phyloP scores from a whole-genome alignment of 1,284 basidiomycete species.

The Leucoagaricus sp. region DNA sequence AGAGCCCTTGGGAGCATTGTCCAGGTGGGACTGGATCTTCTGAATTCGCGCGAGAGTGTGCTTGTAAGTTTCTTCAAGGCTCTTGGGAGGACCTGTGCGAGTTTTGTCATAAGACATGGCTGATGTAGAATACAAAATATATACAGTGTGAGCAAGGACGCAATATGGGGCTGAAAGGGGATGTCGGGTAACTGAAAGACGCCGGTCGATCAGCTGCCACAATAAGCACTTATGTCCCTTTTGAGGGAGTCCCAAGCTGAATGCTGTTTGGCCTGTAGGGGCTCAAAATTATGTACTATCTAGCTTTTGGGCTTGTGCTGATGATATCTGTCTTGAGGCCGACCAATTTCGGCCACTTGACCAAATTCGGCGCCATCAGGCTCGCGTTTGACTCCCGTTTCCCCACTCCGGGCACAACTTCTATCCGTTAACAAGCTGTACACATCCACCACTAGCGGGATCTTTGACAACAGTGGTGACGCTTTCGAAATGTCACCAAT shows the following conservation, averaged over 20 bases:
- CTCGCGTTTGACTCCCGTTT: background rate
- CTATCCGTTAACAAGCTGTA: constrained; percentile 12
- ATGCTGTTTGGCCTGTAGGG: no score
- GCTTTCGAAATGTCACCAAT: constrained; percentile 42
- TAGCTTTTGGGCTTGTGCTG: no score
- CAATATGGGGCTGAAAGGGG: background rate
- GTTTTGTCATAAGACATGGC: constrained; percentile 34
- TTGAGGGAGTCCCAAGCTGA: no score
- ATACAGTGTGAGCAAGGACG: background rate
- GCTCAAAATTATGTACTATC: no score
- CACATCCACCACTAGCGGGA: background rate
- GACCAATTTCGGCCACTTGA: background rate
- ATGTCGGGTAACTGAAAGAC: background rate
- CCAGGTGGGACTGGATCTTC: constrained; percentile 72
- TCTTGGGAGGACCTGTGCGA: constrained; percentile 22
- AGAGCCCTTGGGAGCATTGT: constrained; percentile 51
- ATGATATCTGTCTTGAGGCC: no score
- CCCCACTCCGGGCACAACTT: background rate
- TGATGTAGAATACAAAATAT: background rate
- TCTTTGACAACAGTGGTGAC: constrained; percentile 24
- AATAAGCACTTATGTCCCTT: background rate
- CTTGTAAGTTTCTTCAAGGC: constrained; percentile 49
- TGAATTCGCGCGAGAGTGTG: constrained; percentile 65
- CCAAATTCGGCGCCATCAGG: background rate
- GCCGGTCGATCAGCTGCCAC: background rate